A percentile compares a stretch with the other conserved stretches of the same genome.
Evolutionary conservation across 768 basidiomycete genomes (phyloP).

Genomic region (Amyloporia xantha): DNA sequence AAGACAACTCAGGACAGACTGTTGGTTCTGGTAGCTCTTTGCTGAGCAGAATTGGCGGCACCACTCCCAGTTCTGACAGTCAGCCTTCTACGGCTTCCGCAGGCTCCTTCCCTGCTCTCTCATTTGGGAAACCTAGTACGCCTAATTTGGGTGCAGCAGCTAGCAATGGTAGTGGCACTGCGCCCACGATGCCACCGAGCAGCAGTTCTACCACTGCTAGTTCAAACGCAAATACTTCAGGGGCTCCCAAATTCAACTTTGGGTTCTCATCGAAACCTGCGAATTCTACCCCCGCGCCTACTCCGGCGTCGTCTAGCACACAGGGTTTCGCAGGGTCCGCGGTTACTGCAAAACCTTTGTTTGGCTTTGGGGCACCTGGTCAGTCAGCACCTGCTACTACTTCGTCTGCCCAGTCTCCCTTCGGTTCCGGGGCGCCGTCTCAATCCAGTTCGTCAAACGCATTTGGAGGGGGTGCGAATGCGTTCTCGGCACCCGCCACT

Average conservation of each 20-base stretch:
- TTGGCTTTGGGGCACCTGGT: constrained; percentile 8
- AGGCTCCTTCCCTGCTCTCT: no score
- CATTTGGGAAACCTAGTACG: constrained; percentile 1
- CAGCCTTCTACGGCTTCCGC: no score
- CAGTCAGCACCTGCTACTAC: background rate
- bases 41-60: background rate
- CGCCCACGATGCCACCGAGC: no score
- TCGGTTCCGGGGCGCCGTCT: constrained; percentile 1
- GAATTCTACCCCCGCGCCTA: background rate
- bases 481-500: background rate
- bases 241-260: constrained; percentile 33
- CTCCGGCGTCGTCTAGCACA: constrained; percentile 2
- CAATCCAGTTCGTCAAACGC: background rate
- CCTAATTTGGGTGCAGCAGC: background rate
- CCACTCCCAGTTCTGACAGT: no score
- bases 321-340: constrained; percentile 16
- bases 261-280: constrained; percentile 19
- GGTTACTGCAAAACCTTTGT: constrained; percentile 4
- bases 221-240: constrained; percentile 24
- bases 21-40: background rate
- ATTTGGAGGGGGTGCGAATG: background rate
- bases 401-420: background rate
- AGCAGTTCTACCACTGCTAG: constrained; percentile 9
- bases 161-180: no score
- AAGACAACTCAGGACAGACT: background rate